Evolutionary conservation across 495 filamentous ascomycete species (phyloP), one percentile per base, ranked within the genome.

Genomic region (Aspergillus kassunensis): DNA sequence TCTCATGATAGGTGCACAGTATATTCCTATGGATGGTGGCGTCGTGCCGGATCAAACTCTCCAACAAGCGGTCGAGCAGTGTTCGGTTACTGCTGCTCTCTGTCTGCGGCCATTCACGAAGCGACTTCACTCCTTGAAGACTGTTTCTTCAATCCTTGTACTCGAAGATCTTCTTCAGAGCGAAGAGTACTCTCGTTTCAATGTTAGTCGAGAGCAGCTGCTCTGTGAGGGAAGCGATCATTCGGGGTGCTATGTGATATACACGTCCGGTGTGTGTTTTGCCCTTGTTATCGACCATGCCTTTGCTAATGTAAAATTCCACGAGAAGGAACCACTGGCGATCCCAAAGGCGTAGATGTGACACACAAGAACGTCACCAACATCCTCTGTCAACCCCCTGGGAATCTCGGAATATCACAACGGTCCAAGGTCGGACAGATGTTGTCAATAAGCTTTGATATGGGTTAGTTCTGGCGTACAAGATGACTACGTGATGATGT

Each of bases 311-410:
- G 30, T 33, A 15, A 5, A 3, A 40, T 27, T 15, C 21, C n/a
- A n/a, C n/a, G n/a, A n/a, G n/a, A n/a, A 51, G 49, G 49, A 5
- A 51, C 49, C 4, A 51, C 49, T 9, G 49, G 49, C 24, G 40
- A 25, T 8, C 39, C 49, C 6, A 51, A 51, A 43, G 49, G 49
- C 10, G 49, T 51, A 19, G 49, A 51, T 36, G 39, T 51, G 18
- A 42, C 49, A 11, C 49, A 51, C 25, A 27, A 25, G n/a, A 51
- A 51, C 36, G 49, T 44, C 49, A 44, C 49, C 24, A 51, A 51
- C 27, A 33, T 51, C 24, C 24, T 51, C 3, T 51, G 49, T 24
- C 36, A 42, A 34, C 25, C 37, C 2, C 49, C 49, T 9, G 49
- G 49, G 18, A 51, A 51, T 44, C 36, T 51, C 2, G 49, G 49